Evolutionary conservation across 305 asterid species (phyloP).

Genomic region (Fraxinus nigra): DNA sequence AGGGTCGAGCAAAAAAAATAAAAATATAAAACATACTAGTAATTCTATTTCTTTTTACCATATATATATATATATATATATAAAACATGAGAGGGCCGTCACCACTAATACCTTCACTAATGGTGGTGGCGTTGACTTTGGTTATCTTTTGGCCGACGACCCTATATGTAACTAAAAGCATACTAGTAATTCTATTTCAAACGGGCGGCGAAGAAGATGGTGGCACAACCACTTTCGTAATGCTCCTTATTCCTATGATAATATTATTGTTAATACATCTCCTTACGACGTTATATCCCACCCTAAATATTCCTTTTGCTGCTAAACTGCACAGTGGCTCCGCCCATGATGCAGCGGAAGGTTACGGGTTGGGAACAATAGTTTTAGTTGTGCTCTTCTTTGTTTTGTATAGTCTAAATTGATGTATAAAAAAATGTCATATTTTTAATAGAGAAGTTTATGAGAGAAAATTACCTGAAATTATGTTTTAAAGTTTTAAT

Average conservation of each 20-base stretch:
- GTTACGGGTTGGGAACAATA: background rate
- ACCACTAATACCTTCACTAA: background rate
- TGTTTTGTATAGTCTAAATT: background rate
- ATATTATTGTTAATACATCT: background rate
- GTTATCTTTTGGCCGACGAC: background rate
- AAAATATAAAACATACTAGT: too few species aligned
- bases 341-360: background rate
- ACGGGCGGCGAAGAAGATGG: background rate
- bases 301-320: background rate
- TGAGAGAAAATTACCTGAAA: too few species aligned
- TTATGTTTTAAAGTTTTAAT: background rate
- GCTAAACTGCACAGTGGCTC: background rate
- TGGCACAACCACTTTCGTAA: background rate
- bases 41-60: too few species aligned
- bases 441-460: background rate
- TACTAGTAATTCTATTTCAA: background rate
- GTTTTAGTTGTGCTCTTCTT: background rate
- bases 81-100: background rate
- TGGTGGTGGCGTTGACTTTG: background rate
- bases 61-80: too few species aligned
- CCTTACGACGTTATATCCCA: background rate
- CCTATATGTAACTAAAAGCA: background rate
- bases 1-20: background rate
- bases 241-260: background rate
- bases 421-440: background rate